phyloP scores from a whole-genome alignment of 2,329 filamentous ascomycete species.

The Claviceps monticola region DNA sequence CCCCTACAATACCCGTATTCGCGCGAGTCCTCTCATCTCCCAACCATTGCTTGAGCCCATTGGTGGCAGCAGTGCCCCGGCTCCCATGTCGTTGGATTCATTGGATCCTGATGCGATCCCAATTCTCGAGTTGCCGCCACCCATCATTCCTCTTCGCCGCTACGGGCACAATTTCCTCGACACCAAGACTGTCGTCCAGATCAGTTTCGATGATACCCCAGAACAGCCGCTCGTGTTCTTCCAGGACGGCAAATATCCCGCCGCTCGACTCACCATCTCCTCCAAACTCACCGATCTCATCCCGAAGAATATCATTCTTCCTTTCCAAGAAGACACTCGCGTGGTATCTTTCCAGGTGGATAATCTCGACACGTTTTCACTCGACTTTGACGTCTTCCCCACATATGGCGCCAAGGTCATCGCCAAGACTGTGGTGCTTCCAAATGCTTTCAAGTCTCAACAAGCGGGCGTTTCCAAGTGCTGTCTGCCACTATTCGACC shows the following conservation, averaged over 20 bases:
- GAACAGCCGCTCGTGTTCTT: slow-evolving; percentile 83
- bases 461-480: slow-evolving; percentile 58
- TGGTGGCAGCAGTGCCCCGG: slow-evolving; percentile 34
- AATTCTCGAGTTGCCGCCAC: slow-evolving; percentile 78
- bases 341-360: slow-evolving; percentile 94
- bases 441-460: slow-evolving; percentile 67
- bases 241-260: slow-evolving; percentile 91
- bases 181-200: slow-evolving; percentile 89
- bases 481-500: slow-evolving; percentile 84
- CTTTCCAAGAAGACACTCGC: slow-evolving; percentile 90
- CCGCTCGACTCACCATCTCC: slow-evolving; percentile 86
- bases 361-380: slow-evolving; percentile 78
- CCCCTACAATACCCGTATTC: slow-evolving; percentile 34
- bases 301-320: slow-evolving; percentile 86
- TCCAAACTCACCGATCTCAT: slow-evolving; percentile 94
- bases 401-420: slow-evolving; percentile 97
- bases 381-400: slow-evolving; percentile 95
- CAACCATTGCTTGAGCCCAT: slow-evolving; percentile 30
- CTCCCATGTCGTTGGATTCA: slow-evolving; percentile 55
- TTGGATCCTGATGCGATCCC: slow-evolving; percentile 82
- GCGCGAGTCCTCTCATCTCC: slow-evolving; percentile 29
- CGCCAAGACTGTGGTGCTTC: slow-evolving; percentile 83
- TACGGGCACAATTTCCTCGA: slow-evolving; percentile 99
- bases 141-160: slow-evolving; percentile 84
- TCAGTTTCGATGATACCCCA: slow-evolving; percentile 69